phyloP scores from a whole-genome alignment of 2,329 filamentous ascomycete genomes.

The Diaporthe nobilis region DNA sequence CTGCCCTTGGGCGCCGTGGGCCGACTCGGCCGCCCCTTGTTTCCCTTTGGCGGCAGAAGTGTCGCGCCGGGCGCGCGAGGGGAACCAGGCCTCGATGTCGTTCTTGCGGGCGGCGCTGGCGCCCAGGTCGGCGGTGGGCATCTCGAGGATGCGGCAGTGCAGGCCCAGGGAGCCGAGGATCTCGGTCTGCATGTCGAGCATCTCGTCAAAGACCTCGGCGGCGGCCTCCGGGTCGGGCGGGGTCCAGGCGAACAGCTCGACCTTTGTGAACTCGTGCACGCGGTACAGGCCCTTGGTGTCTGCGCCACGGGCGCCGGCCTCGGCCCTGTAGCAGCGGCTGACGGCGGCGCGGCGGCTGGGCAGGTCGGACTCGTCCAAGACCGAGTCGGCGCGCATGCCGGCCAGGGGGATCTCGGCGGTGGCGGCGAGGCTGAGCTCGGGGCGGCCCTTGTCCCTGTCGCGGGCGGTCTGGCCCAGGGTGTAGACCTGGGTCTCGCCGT shows the following conservation, averaged over 20 bases:
- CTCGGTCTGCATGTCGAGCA: slow-evolving; percentile 88
- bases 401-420: slow-evolving; percentile 97
- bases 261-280: slow-evolving; percentile 98
- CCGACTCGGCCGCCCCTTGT: slow-evolving; percentile 54
- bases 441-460: slow-evolving; percentile 73
- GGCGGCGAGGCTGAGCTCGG: slow-evolving; percentile 82
- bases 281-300: slow-evolving; percentile 96
- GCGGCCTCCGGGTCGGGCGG: slow-evolving; percentile 65
- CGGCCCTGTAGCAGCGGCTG: slow-evolving; percentile 94
- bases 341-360: slow-evolving; percentile 86
- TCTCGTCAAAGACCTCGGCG: slow-evolving; percentile 81
- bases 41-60: not conserved
- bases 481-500: slow-evolving; percentile 95
- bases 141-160: slow-evolving; percentile 90
- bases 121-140: slow-evolving; percentile 90
- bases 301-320: slow-evolving; percentile 89
- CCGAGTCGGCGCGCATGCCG: slow-evolving; percentile 85
- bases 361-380: slow-evolving; percentile 74
- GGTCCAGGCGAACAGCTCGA: slow-evolving; percentile 97
- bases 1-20: slow-evolving; percentile 65
- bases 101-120: slow-evolving; percentile 89
- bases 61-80: slow-evolving; percentile 68
- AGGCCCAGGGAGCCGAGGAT: slow-evolving; percentile 84
- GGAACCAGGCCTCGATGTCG: slow-evolving; percentile 96
- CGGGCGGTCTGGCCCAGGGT: slow-evolving; percentile 76